Evolutionary conservation across 805 yeast species (phyloP).

Genomic region (Wickerhamomyces kurtzmanii): DNA sequence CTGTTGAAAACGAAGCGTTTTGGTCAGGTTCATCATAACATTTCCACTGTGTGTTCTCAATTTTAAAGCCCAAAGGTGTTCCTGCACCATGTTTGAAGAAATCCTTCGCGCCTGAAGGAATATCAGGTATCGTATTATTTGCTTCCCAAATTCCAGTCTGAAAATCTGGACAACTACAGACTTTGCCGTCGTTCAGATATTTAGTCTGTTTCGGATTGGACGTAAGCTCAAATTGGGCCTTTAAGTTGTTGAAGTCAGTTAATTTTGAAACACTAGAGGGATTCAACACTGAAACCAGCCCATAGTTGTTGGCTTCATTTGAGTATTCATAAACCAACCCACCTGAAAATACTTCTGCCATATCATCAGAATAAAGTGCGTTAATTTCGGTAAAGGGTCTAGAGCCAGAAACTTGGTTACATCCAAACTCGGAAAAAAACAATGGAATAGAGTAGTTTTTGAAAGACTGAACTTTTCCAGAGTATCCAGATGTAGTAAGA

Average conservation of each 20-base stretch:
- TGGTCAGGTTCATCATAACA: too few species aligned
- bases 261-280: constrained; percentile 38
- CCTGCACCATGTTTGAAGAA: constrained; percentile 65
- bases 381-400: constrained; percentile 79
- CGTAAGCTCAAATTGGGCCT: constrained; percentile 40
- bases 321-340: constrained; percentile 92
- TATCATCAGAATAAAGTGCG: constrained; percentile 62
- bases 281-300: constrained; percentile 56
- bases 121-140: constrained; percentile 50
- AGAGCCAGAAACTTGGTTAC: constrained; percentile 53
- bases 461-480: constrained; percentile 56
- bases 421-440: constrained; percentile 83
- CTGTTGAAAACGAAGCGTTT: too few species aligned
- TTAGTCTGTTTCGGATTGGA: constrained; percentile 67
- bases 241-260: constrained; percentile 51
- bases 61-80: constrained; percentile 35
- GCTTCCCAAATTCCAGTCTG: constrained; percentile 56
- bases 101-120: constrained; percentile 66
- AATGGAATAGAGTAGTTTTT: constrained; percentile 69
- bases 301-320: constrained; percentile 69
- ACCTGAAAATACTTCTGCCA: constrained; percentile 87
- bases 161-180: constrained; percentile 57
- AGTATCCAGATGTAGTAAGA: constrained; percentile 62
- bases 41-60: constrained; percentile 24
- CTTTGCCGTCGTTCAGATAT: constrained; percentile 35